Percentiles rank a stretch among this genome's conserved stretches.
These are phyloP conservation scores for Papilionanthe hybrid DNA, from an alignment of 116 monocot genomes.

Conservation along the genomic window DNA sequence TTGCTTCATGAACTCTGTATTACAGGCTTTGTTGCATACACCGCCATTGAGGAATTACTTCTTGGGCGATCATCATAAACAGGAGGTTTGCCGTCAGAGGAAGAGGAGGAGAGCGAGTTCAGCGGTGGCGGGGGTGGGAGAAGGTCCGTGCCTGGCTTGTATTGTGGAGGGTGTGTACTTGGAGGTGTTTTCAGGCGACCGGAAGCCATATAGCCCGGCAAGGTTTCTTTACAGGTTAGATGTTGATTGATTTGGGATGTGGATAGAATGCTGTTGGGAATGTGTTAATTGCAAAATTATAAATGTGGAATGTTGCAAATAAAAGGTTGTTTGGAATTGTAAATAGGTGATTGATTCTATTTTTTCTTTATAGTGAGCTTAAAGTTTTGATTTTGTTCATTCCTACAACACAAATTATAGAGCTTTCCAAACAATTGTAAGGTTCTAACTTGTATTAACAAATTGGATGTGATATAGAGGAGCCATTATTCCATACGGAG, in stretches of 20 bases:
- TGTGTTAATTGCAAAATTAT: not conserved
- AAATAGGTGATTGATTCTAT: not conserved
- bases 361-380: too few relatives aligned
- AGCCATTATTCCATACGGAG: too few relatives aligned
- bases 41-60: conserved; percentile 48
- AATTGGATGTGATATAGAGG: too few relatives aligned
- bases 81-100: conserved; percentile 38
- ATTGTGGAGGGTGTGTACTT: conserved; percentile 43
- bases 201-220: conserved; percentile 60
- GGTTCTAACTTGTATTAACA: too few relatives aligned
- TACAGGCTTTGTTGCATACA: conserved; percentile 60
- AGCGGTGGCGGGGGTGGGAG: conserved; percentile 5
- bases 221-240: conserved; percentile 65
- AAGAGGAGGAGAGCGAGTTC: conserved; percentile 24
- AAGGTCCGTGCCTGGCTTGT: conserved; percentile 45
- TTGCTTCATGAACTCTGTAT: conserved; percentile 68
- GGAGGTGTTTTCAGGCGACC: conserved; percentile 57
- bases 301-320: not conserved
- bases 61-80: conserved; percentile 30
- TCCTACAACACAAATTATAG: too few relatives aligned
- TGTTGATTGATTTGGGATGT: not conserved
- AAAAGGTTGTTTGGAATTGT: conserved; percentile 1
- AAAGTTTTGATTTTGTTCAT: too few relatives aligned
- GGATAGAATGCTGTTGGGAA: not conserved
- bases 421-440: too few relatives aligned